Evolutionary conservation across 139 green algal genomes (phyloP), one percentile per base, ranked within the genome.

Genomic region (Bryopsis sp.): DNA sequence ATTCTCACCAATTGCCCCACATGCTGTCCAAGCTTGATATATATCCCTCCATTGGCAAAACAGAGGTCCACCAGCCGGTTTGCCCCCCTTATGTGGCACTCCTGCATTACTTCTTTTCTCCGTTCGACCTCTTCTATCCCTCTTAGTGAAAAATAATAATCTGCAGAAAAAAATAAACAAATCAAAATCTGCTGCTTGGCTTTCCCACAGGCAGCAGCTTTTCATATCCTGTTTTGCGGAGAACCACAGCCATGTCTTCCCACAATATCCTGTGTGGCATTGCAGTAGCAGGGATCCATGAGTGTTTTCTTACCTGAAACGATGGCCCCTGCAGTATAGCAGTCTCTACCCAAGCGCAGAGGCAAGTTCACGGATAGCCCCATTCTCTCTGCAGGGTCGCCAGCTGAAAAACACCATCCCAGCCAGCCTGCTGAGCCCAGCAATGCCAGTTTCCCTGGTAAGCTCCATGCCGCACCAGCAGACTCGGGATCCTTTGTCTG

Each of bases 21-120:
- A 72, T 95, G 87, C 79, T 97, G 91, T 1, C 90, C 90, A 4
- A 72, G 68, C 38, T 87, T 85, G 48, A 84, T 91, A 68, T 91
- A 95, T 46, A 92, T 85, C 31, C 89, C 91, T 0, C 86, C 85
- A 54, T 97, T 97, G 3, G 72, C 72, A 76, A 95, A 93, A 75
- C 84, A 95, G 22, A 96, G 76, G 33, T 74, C 1, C 36, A 88
- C 68, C 54, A 92, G 74, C 37, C 71, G 48, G 7, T 84, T 39
- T 2, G 86, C 86, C 6, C 75, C 74, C 11, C 86, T 68, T 61
- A 65, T n/a, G 73, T 92, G 86, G 64, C 81, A 90, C 2, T 37
- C 39, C 8, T 59, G 50, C 67, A 77, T 71, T 6, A 67, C 63
- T 3, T 33, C 15, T 37, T 84, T 60, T 61, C 50, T 15, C 15